A percentile compares a stretch with the other conserved stretches of the same genome.
phyloP scores from a whole-genome alignment of 192 early-diverging fungal species.

The Umbelopsis sp. region DNA sequence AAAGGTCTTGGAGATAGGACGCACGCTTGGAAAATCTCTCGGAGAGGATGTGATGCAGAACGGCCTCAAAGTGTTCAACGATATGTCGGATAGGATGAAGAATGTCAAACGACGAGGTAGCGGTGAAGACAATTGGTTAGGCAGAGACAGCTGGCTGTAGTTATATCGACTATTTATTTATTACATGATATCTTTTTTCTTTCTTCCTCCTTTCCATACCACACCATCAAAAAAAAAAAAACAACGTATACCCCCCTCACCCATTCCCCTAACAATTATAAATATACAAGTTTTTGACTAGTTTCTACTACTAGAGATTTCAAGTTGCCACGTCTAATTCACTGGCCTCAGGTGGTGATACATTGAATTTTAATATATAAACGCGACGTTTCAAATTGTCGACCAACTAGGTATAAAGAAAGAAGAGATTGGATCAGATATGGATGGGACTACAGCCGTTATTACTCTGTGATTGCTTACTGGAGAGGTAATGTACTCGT shows the following conservation, averaged over 20 bases:
- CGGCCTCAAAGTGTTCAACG: conserved; percentile 32
- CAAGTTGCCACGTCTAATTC: no score
- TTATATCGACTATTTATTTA: not conserved
- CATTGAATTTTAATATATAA: conserved; percentile 3
- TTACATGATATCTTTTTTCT: not conserved
- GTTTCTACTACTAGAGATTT: no score
- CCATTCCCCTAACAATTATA: no score
- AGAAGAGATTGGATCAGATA: not conserved
- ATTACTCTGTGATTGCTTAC: not conserved
- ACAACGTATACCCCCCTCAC: no score
- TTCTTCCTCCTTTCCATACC: no score
- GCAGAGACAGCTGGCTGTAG: conserved; percentile 4
- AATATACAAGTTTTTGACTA: no score
- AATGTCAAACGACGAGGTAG: not conserved
- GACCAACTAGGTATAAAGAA: not conserved
- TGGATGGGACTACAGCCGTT: not conserved
- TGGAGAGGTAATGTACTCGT: not conserved
- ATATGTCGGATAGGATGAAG: conserved; percentile 27
- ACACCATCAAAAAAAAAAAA: no score
- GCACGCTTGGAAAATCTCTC: conserved; percentile 18
- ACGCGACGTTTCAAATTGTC: not conserved
- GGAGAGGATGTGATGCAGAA: conserved; percentile 30
- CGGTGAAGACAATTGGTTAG: conserved; percentile 8
- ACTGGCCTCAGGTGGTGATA: not conserved
- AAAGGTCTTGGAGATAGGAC: conserved; percentile 35